Percentiles rank a stretch among this genome's conserved stretches.
These are phyloP conservation scores for Xylaria acuta DNA, from an alignment of 495 filamentous ascomycete species.

Conservation along the genomic window DNA sequence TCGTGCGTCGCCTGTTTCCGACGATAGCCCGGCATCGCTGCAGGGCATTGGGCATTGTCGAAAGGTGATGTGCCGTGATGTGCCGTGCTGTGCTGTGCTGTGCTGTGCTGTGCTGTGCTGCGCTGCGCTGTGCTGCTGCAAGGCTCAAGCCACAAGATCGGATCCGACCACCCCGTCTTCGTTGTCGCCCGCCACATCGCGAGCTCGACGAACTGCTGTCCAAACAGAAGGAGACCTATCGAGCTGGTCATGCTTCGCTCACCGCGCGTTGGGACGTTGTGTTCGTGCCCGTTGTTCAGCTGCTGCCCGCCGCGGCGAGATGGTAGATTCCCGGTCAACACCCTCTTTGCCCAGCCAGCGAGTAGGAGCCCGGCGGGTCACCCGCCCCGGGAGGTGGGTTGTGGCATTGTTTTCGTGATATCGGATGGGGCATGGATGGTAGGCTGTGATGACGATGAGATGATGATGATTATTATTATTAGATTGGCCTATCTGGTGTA, in stretches of 20 bases:
- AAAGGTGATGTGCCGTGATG: conserved; percentile 17
- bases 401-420: conserved; percentile 25
- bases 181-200: neutral
- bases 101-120: neutral
- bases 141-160: conserved; percentile 26
- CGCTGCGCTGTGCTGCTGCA: conserved; percentile 10
- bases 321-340: conserved; percentile 19
- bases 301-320: conserved; percentile 8
- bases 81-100: neutral
- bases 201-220: neutral
- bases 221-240: neutral
- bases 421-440: conserved; percentile 22
- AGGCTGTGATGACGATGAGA: neutral
- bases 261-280: neutral
- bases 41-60: conserved; percentile 24
- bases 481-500: conserved; percentile 20
- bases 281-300: conserved; percentile 8
- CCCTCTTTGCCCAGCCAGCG: conserved; percentile 1
- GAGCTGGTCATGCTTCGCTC: neutral
- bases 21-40: conserved; percentile 22
- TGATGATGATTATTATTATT: conserved; percentile 11
- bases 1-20: conserved; percentile 30
- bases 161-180: conserved; percentile 14
- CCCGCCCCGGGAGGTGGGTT: conserved; percentile 21
- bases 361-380: conserved; percentile 23